Conservation (phyloP, 2,329 filamentous ascomycete genomes). For the Neopestalotiopsis clavispora region DNA sequence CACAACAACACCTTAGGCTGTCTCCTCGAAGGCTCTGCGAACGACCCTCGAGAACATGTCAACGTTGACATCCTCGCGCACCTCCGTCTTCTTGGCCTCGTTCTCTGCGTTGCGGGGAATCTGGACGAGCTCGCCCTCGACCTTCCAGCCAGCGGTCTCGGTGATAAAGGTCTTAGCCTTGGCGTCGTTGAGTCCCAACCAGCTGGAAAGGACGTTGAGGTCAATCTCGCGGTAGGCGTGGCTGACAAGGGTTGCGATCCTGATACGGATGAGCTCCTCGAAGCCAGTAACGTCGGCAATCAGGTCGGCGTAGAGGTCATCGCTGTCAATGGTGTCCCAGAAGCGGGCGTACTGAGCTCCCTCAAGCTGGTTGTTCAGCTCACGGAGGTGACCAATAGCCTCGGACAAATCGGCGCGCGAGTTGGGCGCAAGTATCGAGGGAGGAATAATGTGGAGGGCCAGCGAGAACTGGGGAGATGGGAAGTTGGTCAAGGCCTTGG, state of each 20-base stretch:
- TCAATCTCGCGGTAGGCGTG: conserved; percentile 79
- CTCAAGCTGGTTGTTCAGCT: conserved; percentile 85
- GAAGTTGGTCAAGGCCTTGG: conserved; percentile 97
- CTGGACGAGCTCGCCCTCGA: conserved; percentile 71
- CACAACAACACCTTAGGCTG: conserved; percentile 50
- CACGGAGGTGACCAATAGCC: conserved; percentile 85
- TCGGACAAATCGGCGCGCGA: conserved; percentile 77
- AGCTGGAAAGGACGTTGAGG: conserved; percentile 71
- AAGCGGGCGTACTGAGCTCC: conserved; percentile 89
- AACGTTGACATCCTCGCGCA: conserved; percentile 92
- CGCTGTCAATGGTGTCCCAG: conserved; percentile 90
- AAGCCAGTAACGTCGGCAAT: conserved; percentile 94
- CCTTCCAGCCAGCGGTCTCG: conserved; percentile 85
- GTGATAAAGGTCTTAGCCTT: conserved; percentile 78
- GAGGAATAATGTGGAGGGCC: conserved; percentile 89
- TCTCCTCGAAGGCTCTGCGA: conserved; percentile 84
- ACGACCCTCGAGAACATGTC: conserved; percentile 84
- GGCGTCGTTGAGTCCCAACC: conserved; percentile 74
- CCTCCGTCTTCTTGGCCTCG: conserved; percentile 94
- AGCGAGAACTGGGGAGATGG: conserved; percentile 95
- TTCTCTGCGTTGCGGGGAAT: conserved; percentile 96
- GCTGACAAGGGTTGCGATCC: conserved; percentile 86
- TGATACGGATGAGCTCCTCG: conserved; percentile 89
- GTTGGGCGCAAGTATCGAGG: conserved; percentile 72
- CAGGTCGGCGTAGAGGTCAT: conserved; percentile 94